Percentiles rank a stretch among this genome's conserved stretches.
phyloP scores from a whole-genome alignment of 2,329 filamentous ascomycete species.

The Penicillium sp. region DNA sequence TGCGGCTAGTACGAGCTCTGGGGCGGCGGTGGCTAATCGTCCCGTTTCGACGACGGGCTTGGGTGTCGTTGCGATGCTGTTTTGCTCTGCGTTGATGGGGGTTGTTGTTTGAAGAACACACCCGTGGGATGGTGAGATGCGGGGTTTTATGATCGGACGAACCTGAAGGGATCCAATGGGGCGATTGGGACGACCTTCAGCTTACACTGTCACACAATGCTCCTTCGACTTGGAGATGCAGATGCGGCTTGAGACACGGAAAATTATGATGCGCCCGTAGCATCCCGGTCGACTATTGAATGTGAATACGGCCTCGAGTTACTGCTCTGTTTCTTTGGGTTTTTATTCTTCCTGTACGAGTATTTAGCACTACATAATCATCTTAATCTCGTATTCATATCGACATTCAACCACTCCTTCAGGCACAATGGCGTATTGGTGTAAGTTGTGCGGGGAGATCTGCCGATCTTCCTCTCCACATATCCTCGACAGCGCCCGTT shows the following conservation, averaged over 20 bases:
- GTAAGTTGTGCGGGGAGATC: background rate
- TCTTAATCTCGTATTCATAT: background rate
- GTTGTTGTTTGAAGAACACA: slow-evolving; percentile 26
- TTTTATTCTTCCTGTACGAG: slow-evolving; percentile 5
- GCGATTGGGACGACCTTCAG: background rate
- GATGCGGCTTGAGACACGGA: background rate
- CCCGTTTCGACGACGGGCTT: slow-evolving; percentile 34
- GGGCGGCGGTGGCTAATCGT: slow-evolving; percentile 22
- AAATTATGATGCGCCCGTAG: background rate
- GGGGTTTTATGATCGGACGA: background rate
- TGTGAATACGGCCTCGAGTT: background rate
- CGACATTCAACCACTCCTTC: background rate
- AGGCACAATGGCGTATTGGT: background rate
- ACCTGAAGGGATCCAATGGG: background rate
- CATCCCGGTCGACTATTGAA: background rate
- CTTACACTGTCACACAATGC: background rate
- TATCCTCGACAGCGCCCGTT: background rate
- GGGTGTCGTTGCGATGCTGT: slow-evolving; percentile 34
- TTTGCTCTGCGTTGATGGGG: slow-evolving; percentile 34
- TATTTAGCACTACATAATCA: slow-evolving; percentile 3
- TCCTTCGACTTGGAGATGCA: background rate
- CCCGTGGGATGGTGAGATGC: background rate
- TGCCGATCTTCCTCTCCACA: background rate
- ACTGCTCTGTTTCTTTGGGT: background rate
- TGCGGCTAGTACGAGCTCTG: slow-evolving; percentile 18